Evolutionary conservation across 176 grass and related monocot genomes (phyloP).

Genomic region (Elaeis guineensis): DNA sequence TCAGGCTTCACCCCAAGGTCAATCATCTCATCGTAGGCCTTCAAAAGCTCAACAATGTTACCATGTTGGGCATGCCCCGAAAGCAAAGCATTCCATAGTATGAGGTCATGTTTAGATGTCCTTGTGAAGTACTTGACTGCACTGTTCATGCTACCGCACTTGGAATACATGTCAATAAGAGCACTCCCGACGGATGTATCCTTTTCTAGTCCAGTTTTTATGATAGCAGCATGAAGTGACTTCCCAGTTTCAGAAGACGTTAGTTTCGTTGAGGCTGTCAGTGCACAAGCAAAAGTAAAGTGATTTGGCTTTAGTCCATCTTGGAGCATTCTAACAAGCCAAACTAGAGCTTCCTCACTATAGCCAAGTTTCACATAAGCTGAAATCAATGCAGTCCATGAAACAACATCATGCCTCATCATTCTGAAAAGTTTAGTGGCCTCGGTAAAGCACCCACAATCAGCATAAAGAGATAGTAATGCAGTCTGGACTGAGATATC

Average conservation of each 20-base stretch:
- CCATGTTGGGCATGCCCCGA: conserved; percentile 13
- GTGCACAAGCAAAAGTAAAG: conserved; percentile 10
- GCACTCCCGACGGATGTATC: conserved; percentile 7
- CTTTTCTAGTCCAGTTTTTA: conserved; percentile 10
- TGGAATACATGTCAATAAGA: conserved; percentile 20
- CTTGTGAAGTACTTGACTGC: conserved; percentile 1
- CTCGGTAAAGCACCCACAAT: conserved; percentile 4
- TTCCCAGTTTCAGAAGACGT: not conserved
- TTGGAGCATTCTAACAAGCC: not conserved
- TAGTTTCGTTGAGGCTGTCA: not conserved
- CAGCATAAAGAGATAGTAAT: conserved; percentile 12
- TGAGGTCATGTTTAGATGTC: conserved; percentile 12
- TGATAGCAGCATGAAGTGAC: conserved; percentile 6
- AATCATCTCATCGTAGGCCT: not conserved
- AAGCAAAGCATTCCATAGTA: conserved; percentile 16
- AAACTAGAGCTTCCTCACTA: not conserved
- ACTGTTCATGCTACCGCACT: conserved; percentile 1
- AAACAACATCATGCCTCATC: conserved; percentile 10
- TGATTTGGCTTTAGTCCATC: conserved; percentile 3
- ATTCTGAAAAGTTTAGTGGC: conserved; percentile 1
- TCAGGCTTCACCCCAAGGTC: conserved; percentile 1
- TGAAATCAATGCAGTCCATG: conserved; percentile 18
- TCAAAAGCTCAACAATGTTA: conserved; percentile 1
- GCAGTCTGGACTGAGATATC: conserved; percentile 14
- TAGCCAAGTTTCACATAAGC: conserved; percentile 3